Base-by-base conservation (phyloP, 2,329 filamentous ascomycete genomes). In the Teratosphaeria pseudoeucalypti region DNA sequence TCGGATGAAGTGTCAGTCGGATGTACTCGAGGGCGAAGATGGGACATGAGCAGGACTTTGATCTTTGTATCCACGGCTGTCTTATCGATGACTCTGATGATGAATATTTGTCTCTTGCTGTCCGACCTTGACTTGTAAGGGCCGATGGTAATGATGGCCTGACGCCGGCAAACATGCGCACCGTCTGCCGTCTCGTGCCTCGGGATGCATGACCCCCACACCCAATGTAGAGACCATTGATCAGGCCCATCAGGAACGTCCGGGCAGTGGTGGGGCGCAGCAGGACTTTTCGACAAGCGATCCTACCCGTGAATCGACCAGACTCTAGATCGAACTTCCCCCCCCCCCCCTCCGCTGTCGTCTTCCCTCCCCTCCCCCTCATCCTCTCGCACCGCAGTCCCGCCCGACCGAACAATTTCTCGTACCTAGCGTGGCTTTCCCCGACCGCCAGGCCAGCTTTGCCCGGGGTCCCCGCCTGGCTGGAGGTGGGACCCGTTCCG, bases 381-480 rank as follows among this genome's bases (percentile, higher is more conserved):
- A 34, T 3, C 26, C 10, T 19, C n/a, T 55, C 11, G 19, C n/a
- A 9, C 6, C 16, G 10, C 14, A n/a, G 10, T 2, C 1, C 23
- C 53, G 29, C 19, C 53, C 23, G 23, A 23, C 23, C 23, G 23
- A 23, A 23, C 23, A 23, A 23, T 23, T 23, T 12, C 79, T 82
- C 0, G 80, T 78, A 7, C 85, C 81, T 39, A 88, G 73, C 1
- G 88, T 70, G 0, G 85, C 81, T 68, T 23, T 23, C 23, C 23
- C 86, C 87, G 32, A 85, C 74, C 6, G 79, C 79, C 82, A 89
- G 87, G 19, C 87, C 87, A 55, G 85, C 79, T 67, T 85, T 85
- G 4, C 87, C 23, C 87, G 0, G 83, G 84, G 74, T 78, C 88
- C 2, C 86, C 87, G 63, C 85, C 86, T 60, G 80, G 80, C 73